Evolutionary conservation across 2,329 filamentous ascomycete species (phyloP).

Genomic region (Aotearoamyces nothofagi): DNA sequence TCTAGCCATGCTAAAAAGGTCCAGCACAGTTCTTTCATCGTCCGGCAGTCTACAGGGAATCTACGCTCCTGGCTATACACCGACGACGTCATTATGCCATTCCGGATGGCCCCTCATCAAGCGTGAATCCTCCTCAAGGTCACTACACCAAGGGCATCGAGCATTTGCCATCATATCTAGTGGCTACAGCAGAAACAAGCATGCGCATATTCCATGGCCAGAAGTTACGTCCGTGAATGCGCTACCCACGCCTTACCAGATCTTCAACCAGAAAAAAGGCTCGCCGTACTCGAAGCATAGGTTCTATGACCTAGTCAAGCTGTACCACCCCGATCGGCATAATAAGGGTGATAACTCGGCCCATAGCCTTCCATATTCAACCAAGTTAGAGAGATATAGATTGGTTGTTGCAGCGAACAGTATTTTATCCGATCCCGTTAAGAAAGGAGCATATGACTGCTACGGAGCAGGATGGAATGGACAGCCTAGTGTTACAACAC

Average conservation of each 20-base stretch:
- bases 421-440: conserved; percentile 68
- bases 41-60: conserved; percentile 20
- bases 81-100: conserved; percentile 16
- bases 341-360: conserved; percentile 23
- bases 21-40: conserved; percentile 21
- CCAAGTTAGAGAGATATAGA: conserved; percentile 76
- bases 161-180: conserved; percentile 22
- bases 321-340: conserved; percentile 79
- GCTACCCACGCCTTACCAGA: conserved; percentile 66
- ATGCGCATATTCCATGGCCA: conserved; percentile 16
- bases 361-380: conserved; percentile 36
- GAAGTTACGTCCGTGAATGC: conserved; percentile 14
- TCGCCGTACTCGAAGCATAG: conserved; percentile 66
- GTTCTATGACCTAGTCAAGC: conserved; percentile 85
- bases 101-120: conserved; percentile 6
- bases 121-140: conserved; percentile 5
- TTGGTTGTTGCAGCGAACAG: conserved; percentile 78
- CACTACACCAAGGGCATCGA: conserved; percentile 12
- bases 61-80: conserved; percentile 15
- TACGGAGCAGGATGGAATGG: conserved; percentile 69
- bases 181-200: conserved; percentile 21
- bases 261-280: conserved; percentile 46
- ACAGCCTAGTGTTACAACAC: conserved; percentile 20
- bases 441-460: conserved; percentile 67
- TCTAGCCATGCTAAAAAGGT: conserved; percentile 29